Base-by-base conservation (phyloP, 208 protist genomes). In the Willaertia magna region DNA sequence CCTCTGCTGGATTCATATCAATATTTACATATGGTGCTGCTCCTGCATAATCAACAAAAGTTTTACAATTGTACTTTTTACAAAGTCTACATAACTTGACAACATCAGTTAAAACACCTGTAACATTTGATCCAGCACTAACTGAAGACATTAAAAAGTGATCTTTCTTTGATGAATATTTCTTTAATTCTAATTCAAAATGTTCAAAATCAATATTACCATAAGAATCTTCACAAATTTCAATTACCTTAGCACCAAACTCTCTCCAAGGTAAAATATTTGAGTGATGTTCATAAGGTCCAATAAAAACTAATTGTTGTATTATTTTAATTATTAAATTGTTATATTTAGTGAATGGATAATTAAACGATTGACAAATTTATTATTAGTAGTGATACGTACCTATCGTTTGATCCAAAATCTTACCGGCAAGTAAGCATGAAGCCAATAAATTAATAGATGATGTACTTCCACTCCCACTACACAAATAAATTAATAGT, bases 181-280 rank as follows among this genome's bases (percentile, higher is more conserved):
- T n/a, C 11, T n/a, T 26, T n/a, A 61, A 61, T n/a, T 20, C 9
- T n/a, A n/a, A 22, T n/a, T 61, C 51, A 6, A 61, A 61, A 61
- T 61, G 51, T 61, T n/a, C 16, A 6, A 61, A n/a, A 61, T 61
- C 16, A 61, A 61, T n/a, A 34, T 67, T 67, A 34, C 55, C 55
- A 59, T 67, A 2, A 0, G 11, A 43, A 11, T 49, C 40, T 48
- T 49, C 39, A n/a, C 22, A 39, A 49, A 83, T 85, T 14, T 51
- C 1, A 30, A 74, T 22, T 67, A 85, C n/a, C 0, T 34, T 44
- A 40, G 67, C 74, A 79, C 74, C 75, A 26, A 84, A 81, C 46
- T 95, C 93, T 42, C 91, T 55, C 93, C 93, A 95, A 14, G 92
- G 90, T 30, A 95, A 84, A 34, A 93, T 74, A 88, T 95, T 95